These are phyloP conservation scores for Hapsidospora chrysogenum DNA, from an alignment of 495 filamentous ascomycete species.

Conservation along the genomic window DNA sequence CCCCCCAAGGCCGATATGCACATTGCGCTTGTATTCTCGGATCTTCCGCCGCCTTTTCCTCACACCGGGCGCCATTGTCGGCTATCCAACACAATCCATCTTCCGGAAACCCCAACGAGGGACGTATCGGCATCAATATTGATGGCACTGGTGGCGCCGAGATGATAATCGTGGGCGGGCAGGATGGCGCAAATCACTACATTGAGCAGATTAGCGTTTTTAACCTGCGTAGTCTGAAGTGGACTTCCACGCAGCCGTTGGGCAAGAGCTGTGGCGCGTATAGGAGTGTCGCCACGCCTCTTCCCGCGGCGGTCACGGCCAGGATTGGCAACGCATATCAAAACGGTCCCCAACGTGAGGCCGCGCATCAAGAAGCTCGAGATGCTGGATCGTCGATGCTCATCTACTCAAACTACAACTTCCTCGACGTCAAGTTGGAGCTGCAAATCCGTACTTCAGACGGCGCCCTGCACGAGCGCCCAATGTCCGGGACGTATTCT, in stretches of 20 bases:
- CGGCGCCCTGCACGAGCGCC: slow-evolving; percentile 68
- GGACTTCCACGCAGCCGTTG: slow-evolving; percentile 71
- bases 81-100: slow-evolving; percentile 81
- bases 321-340: slow-evolving; percentile 46
- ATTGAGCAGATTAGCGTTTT: slow-evolving; percentile 98
- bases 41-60: slow-evolving; percentile 72
- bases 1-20: slow-evolving; percentile 88
- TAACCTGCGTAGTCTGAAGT: slow-evolving; percentile 89
- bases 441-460: slow-evolving; percentile 76
- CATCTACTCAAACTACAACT: slow-evolving; percentile 98
- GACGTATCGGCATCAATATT: slow-evolving; percentile 66
- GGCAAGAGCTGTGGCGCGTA: slow-evolving; percentile 92
- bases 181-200: slow-evolving; percentile 95
- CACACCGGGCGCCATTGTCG: slow-evolving; percentile 62
- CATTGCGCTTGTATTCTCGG: slow-evolving; percentile 90
- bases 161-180: slow-evolving; percentile 93
- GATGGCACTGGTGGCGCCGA: slow-evolving; percentile 88
- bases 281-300: slow-evolving; percentile 78
- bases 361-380: slow-evolving; percentile 27
- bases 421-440: slow-evolving; percentile 89
- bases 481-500: slow-evolving; percentile 73
- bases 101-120: slow-evolving; percentile 62
- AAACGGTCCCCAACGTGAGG: slow-evolving; percentile 11
- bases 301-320: slow-evolving; percentile 44
- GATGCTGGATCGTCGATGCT: slow-evolving; percentile 72